Percentiles rank a stretch among this genome's conserved stretches.
These are phyloP conservation scores for Grosmannia huntii DNA, from an alignment of 2,329 filamentous ascomycete species.

Conservation along the genomic window DNA sequence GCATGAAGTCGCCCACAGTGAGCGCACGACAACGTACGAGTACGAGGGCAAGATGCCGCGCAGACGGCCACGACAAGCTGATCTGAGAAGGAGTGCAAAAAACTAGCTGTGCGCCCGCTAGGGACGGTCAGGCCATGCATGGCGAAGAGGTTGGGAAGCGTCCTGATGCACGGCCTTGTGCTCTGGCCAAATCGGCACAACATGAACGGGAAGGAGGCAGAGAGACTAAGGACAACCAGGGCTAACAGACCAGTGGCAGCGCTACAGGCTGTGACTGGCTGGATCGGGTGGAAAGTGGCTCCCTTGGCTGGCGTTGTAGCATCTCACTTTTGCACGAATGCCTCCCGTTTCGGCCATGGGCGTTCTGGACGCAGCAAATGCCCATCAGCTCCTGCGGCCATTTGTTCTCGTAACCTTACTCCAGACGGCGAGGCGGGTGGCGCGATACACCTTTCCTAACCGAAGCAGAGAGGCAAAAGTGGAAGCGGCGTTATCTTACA, in stretches of 20 bases:
- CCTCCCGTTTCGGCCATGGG: slow-evolving; percentile 1
- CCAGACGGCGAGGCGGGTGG: not conserved
- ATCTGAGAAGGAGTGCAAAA: no score
- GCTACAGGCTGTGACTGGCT: not conserved
- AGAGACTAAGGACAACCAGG: not conserved
- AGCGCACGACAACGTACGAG: no score
- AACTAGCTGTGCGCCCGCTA: no score
- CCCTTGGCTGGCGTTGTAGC: not conserved
- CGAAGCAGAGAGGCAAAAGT: not conserved
- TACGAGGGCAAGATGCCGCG: no score
- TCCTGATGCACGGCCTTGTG: no score
- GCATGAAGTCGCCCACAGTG: not conserved
- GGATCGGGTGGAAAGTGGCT: not conserved
- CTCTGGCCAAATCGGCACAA: no score
- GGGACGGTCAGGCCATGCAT: no score
- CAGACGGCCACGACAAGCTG: no score
- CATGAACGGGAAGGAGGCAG: not conserved
- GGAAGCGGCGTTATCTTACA: no score
- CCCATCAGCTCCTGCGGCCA: not conserved
- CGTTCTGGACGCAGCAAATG: not conserved
- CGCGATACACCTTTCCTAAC: not conserved
- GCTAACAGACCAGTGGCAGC: not conserved
- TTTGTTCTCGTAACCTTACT: not conserved
- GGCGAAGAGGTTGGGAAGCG: no score
- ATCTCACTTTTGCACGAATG: not conserved